A percentile compares a stretch with the other conserved stretches of the same genome.
Evolutionary conservation across 345 rosid species (phyloP).

Genomic region (Salix exigua): DNA sequence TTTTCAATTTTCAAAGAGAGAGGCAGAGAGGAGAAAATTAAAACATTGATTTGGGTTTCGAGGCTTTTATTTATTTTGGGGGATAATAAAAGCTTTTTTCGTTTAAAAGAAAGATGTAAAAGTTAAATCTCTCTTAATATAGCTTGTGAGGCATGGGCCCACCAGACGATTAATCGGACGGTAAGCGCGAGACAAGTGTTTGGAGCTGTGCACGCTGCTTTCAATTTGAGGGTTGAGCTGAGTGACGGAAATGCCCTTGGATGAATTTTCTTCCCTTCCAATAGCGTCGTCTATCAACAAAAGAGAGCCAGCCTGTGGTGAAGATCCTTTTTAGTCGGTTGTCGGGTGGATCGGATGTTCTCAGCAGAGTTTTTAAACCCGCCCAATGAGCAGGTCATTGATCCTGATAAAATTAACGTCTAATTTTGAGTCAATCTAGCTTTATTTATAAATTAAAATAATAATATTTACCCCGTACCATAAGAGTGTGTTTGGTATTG

Average conservation of each 20-base stretch:
- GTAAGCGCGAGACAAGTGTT: not conserved
- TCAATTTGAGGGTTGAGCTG: not conserved
- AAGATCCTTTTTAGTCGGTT: too few species aligned
- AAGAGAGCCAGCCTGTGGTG: too few species aligned
- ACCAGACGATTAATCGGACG: conserved; percentile 18
- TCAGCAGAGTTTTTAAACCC: too few species aligned
- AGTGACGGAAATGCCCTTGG: not conserved
- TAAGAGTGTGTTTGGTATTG: too few species aligned
- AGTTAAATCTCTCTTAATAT: not conserved
- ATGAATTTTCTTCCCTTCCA: not conserved
- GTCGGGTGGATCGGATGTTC: too few species aligned
- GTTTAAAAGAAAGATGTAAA: not conserved
- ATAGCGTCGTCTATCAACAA: too few species aligned
- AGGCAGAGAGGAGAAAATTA: not conserved
- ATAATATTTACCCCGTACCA: too few species aligned
- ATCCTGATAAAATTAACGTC: too few species aligned
- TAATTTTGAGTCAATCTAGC: too few species aligned
- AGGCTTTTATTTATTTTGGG: conserved; percentile 15
- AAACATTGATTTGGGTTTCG: conserved; percentile 8
- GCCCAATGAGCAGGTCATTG: too few species aligned
- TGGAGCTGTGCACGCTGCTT: not conserved
- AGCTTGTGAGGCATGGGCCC: not conserved
- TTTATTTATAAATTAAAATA: too few species aligned
- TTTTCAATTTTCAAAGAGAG: not conserved
- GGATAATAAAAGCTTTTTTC: conserved; percentile 28